phyloP scores from a whole-genome alignment of 176 grass and related monocot species.

The Eragrostis nindensis region DNA sequence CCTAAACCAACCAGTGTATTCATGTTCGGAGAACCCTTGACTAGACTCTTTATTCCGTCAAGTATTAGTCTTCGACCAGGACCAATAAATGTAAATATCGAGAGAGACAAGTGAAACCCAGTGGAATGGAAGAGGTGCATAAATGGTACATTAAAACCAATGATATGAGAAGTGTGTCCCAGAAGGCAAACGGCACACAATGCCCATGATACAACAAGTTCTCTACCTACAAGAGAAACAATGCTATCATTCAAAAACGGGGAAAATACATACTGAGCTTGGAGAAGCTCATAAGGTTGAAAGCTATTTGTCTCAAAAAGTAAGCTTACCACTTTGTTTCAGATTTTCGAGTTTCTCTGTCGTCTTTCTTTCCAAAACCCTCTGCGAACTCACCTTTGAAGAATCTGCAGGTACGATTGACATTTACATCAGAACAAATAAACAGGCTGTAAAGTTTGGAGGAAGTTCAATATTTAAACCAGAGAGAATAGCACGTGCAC shows the following conservation, averaged over 20 bases:
- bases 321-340: constrained; percentile 82
- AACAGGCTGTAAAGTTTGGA: background rate
- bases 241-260: background rate
- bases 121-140: constrained; percentile 81
- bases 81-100: constrained; percentile 89
- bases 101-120: constrained; percentile 89
- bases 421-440: constrained; percentile 38
- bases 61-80: constrained; percentile 85
- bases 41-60: constrained; percentile 80
- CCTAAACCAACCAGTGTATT: constrained; percentile 96
- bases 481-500: background rate
- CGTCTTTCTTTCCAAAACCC: constrained; percentile 87
- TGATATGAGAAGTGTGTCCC: constrained; percentile 86
- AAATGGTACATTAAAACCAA: constrained; percentile 65
- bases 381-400: constrained; percentile 60
- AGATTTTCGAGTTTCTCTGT: constrained; percentile 79
- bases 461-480: background rate
- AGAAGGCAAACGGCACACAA: constrained; percentile 87
- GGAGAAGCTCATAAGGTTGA: constrained; percentile 20
- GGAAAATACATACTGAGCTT: constrained; percentile 6
- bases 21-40: constrained; percentile 90
- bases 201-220: constrained; percentile 97
- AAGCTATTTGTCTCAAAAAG: constrained; percentile 25
- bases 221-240: constrained; percentile 66
- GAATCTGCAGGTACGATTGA: constrained; percentile 61